Conservation (phyloP, 2,329 filamentous ascomycete genomes). For the Sporothrix luriei region DNA sequence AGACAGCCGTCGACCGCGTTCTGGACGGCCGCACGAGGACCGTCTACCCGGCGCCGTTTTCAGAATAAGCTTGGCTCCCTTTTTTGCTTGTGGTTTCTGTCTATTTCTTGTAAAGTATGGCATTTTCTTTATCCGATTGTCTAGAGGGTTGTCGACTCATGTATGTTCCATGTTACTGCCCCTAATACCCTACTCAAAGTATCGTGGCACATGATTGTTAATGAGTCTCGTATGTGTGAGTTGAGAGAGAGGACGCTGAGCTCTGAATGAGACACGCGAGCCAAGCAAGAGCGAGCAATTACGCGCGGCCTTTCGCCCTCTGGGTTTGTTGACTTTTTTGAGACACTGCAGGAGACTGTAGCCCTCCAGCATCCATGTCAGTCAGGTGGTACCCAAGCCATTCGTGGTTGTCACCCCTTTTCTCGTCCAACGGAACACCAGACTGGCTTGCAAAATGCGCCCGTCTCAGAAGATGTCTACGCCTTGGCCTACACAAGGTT, state of each 20-base stretch:
- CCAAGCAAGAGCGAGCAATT: background rate
- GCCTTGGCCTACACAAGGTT: background rate
- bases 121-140: background rate
- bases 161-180: background rate
- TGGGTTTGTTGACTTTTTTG: background rate
- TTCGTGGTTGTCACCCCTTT: background rate
- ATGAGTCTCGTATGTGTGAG: too few species aligned
- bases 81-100: background rate
- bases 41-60: slow-evolving; percentile 1
- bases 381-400: background rate
- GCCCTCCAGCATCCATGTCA: background rate
- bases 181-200: background rate
- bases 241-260: too few species aligned
- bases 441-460: background rate
- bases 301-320: background rate
- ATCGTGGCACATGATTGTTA: too few species aligned
- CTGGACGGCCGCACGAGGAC: slow-evolving; percentile 42
- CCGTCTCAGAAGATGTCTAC: background rate
- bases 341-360: too few species aligned
- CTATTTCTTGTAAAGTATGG: background rate
- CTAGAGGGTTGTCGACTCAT: background rate
- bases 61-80: background rate
- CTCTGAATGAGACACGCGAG: background rate
- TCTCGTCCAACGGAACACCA: slow-evolving; percentile 6
- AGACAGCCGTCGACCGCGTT: slow-evolving; percentile 41